A percentile compares a stretch with the other conserved stretches of the same genome.
phyloP scores from a whole-genome alignment of 257 asterid genomes.

The Coffea canephora region DNA sequence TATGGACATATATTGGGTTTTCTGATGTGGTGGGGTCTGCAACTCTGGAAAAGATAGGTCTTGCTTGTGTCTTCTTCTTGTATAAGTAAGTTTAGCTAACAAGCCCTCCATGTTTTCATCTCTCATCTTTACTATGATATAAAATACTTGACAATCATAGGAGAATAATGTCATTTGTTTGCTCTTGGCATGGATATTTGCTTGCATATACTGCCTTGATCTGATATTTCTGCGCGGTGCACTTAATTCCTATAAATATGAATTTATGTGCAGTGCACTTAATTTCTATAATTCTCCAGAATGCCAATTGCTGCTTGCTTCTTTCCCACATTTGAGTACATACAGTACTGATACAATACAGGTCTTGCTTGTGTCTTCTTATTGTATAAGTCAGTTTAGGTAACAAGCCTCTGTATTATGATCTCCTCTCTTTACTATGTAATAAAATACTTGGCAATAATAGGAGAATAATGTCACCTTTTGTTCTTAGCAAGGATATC shows the following conservation, averaged over 20 bases:
- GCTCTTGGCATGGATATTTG: neutral
- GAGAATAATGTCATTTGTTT: neutral
- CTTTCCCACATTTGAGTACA: neutral
- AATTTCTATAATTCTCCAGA: no score
- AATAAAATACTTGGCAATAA: no score
- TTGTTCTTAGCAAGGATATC: neutral
- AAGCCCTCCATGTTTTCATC: neutral
- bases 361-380: no score
- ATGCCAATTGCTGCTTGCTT: neutral
- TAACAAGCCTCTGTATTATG: no score
- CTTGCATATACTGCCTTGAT: neutral
- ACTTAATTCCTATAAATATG: neutral
- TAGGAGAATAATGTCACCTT: neutral
- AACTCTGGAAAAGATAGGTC: neutral
- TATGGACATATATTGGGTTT: neutral
- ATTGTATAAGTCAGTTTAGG: no score
- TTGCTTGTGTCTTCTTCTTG: neutral
- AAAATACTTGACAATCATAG: neutral
- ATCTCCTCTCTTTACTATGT: no score
- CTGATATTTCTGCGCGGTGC: neutral
- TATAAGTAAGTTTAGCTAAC: neutral
- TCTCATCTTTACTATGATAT: no score
- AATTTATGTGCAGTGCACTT: neutral
- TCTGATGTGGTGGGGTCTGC: neutral
- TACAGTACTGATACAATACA: slow-evolving; percentile 25